Percentiles rank a stretch among this genome's conserved stretches.
These are phyloP conservation scores for Salvia miltiorrhiza DNA, from an alignment of 257 asterid species.

Conservation along the genomic window DNA sequence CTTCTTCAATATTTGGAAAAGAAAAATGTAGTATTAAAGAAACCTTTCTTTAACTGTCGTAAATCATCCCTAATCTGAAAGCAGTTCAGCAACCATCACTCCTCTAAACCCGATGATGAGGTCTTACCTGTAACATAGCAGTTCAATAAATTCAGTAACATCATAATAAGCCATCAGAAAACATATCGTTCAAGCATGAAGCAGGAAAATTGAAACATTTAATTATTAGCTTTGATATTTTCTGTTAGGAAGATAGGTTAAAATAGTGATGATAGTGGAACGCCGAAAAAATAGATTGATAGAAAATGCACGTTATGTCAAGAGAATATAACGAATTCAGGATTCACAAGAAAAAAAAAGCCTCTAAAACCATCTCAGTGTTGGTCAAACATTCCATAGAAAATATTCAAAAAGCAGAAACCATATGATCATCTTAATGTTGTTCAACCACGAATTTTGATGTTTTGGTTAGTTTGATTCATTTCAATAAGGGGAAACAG, in stretches of 20 bases:
- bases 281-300: neutral
- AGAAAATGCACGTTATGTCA: neutral
- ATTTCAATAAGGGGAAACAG: neutral
- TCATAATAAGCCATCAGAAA: neutral
- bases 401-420: neutral
- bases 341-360: neutral
- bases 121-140: constrained; percentile 23
- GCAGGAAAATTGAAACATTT: no score
- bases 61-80: constrained; percentile 24
- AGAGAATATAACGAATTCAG: neutral
- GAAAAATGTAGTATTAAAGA: neutral
- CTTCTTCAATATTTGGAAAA: constrained; percentile 1
- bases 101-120: constrained; percentile 16
- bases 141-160: neutral
- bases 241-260: neutral
- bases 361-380: neutral
- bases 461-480: neutral
- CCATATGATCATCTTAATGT: neutral
- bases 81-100: constrained; percentile 16
- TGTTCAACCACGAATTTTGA: neutral
- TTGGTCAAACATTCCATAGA: neutral
- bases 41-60: neutral
- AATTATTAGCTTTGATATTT: no score
- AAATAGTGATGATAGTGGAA: neutral
- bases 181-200: neutral